Base-by-base conservation (phyloP, 768 basidiomycete species). In the Filobasidium wieringae region DNA sequence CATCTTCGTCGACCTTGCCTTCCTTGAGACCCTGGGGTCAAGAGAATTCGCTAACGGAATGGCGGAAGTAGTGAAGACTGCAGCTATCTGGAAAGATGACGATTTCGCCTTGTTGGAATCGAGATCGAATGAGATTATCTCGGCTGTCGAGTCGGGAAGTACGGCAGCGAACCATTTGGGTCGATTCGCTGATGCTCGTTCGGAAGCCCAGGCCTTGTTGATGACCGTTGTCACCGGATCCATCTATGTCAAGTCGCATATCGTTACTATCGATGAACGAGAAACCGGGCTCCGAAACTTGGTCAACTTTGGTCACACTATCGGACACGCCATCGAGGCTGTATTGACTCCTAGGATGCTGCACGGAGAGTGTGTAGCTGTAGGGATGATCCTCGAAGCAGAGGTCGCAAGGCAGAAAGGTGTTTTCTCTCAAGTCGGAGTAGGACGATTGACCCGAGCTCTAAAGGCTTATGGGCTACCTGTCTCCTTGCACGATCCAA, bases 41-140 rank as follows among this genome's bases (percentile, higher is more conserved):
- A 80, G 93, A 54, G 95, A 97, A 72, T 89, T 97, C 61, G 87
- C 88, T n/a, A 97, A 97, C 68, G 93, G 95, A 34, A 93, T 99
- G 86, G 93, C 95, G 0, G 93, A 99, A 73, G 86, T 96, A 2
- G 84, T 97, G 70, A 99, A 99, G 93, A 99, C 95, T 26, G 93
- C 95, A 5, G 95, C 92, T n/a, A 97, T 97, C 68, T 96, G 93
- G 93, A 83, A 88, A 72, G 91, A 88, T 66, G 74, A 77, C 62
- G 89, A 92, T 67, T 99, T 99, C 68, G 80, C 83, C 33, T 80
- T 83, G 31, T 82, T 99, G 61, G 95, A 99, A 72, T 84, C 87
- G 1, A 82, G 84, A 43, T 82, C 88, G 1, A 80, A 81, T 27
- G 87, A 88, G 69, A 92, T 96, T 62, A 72, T 69, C 83, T 87